Evolutionary conservation across 495 filamentous ascomycete genomes (phyloP).

Genomic region (Echria macrotheca): DNA sequence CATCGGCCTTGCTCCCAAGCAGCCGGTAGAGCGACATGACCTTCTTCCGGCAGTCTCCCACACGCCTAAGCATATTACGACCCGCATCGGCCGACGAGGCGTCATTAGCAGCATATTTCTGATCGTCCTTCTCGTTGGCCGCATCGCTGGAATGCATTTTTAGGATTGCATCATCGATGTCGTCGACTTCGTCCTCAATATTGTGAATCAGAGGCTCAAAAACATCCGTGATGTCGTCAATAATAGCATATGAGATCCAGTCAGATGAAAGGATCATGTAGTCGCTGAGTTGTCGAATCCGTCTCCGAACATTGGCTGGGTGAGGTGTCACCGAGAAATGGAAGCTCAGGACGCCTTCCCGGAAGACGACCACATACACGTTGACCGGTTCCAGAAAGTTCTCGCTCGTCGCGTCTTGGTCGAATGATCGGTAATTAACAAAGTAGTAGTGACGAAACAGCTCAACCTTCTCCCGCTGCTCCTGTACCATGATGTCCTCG

Average conservation of each 20-base stretch:
- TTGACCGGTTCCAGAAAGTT: conserved; percentile 93
- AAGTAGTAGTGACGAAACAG: conserved; percentile 97
- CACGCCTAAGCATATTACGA: conserved; percentile 79
- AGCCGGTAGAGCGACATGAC: conserved; percentile 91
- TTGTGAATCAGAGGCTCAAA: conserved; percentile 85
- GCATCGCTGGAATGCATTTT: conserved; percentile 59
- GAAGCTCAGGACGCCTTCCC: conserved; percentile 91
- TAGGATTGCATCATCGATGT: conserved; percentile 80
- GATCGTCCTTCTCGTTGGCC: conserved; percentile 32
- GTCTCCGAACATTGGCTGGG: conserved; percentile 87
- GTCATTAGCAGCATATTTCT: conserved; percentile 36
- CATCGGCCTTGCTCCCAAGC: conserved; percentile 94
- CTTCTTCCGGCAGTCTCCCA: conserved; percentile 92
- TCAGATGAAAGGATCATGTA: conserved; percentile 89
- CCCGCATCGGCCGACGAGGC: conserved; percentile 49
- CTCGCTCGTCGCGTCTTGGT: conserved; percentile 82
- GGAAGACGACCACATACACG: conserved; percentile 95
- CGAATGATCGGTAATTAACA: conserved; percentile 94
- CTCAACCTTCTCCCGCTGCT: conserved; percentile 95
- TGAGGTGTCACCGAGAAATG: conserved; percentile 92
- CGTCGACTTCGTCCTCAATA: conserved; percentile 84
- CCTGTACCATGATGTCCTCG: conserved; percentile 96
- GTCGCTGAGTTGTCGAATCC: conserved; percentile 89
- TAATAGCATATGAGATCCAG: conserved; percentile 97
- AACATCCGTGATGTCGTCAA: conserved; percentile 96